Evolutionary conservation across 208 protist species (phyloP).

Genomic region (Leishmania braziliensis): DNA sequence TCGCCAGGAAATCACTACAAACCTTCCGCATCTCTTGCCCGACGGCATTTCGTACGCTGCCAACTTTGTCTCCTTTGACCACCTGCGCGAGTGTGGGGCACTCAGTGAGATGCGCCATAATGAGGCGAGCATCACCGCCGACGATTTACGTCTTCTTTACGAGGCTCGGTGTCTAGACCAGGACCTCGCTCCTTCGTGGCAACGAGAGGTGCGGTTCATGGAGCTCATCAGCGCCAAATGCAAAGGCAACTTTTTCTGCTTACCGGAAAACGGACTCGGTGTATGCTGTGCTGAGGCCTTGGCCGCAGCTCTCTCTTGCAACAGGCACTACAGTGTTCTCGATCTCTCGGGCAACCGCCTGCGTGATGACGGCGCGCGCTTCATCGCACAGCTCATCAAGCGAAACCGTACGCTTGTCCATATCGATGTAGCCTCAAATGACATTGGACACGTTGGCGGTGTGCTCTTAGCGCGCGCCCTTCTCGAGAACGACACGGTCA

Average conservation of each 20-base stretch:
- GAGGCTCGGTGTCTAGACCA: slow-evolving; percentile 90
- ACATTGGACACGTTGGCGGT: slow-evolving; percentile 86
- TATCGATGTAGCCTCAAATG: slow-evolving; percentile 90
- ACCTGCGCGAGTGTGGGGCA: slow-evolving; percentile 64
- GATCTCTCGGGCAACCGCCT: slow-evolving; percentile 92
- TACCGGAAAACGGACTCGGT: slow-evolving; percentile 90
- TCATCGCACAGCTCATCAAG: slow-evolving; percentile 79
- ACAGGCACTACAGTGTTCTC: slow-evolving; percentile 86
- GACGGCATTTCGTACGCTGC: slow-evolving; percentile 85
- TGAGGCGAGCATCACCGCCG: slow-evolving; percentile 73
- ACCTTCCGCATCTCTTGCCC: slow-evolving; percentile 75
- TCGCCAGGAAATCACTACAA: slow-evolving; percentile 33
- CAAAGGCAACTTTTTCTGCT: slow-evolving; percentile 85
- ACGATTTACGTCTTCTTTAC: slow-evolving; percentile 85
- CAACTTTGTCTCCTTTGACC: slow-evolving; percentile 88
- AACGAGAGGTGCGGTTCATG: slow-evolving; percentile 92
- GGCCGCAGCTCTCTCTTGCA: slow-evolving; percentile 75
- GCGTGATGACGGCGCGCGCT: slow-evolving; percentile 81
- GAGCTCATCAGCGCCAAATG: slow-evolving; percentile 90
- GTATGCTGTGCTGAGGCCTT: slow-evolving; percentile 73
- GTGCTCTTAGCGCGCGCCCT: slow-evolving; percentile 77
- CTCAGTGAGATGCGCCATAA: slow-evolving; percentile 47
- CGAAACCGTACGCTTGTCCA: slow-evolving; percentile 82
- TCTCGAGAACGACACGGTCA: slow-evolving; percentile 88
- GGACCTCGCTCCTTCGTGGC: slow-evolving; percentile 72